These are phyloP conservation scores for Rubia tinctorum DNA, from an alignment of 305 asterid species.

Conservation along the genomic window DNA sequence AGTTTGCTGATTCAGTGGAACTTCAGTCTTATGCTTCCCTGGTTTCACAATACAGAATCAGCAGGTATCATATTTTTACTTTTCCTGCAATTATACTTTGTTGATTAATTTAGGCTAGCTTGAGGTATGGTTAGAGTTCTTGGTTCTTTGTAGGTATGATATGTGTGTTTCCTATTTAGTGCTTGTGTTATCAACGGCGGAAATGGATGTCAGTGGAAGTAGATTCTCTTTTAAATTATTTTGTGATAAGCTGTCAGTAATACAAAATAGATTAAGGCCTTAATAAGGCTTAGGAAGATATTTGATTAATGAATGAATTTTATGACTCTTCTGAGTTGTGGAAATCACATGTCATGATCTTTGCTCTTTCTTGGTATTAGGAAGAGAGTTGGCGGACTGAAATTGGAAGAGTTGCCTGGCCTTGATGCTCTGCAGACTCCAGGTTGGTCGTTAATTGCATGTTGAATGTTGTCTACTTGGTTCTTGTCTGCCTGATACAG, in stretches of 20 bases:
- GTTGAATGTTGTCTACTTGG: conserved; percentile 5
- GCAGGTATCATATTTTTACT: conserved; percentile 45
- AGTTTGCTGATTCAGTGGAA: conserved; percentile 59
- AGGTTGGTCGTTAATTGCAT: conserved; percentile 41
- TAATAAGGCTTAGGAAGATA: background rate
- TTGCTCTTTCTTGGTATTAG: conserved; percentile 30
- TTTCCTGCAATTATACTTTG: background rate
- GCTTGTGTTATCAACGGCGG: conserved; percentile 4
- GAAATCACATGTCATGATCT: background rate
- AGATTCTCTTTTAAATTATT: background rate
- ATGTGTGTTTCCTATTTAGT: background rate
- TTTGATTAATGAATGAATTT: background rate
- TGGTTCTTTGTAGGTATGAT: background rate
- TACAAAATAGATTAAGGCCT: background rate
- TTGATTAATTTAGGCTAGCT: background rate
- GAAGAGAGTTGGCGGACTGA: conserved; percentile 93
- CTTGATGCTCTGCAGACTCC: conserved; percentile 77
- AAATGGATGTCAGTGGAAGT: background rate
- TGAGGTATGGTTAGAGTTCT: background rate
- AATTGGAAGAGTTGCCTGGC: conserved; percentile 92
- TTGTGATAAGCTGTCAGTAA: background rate
- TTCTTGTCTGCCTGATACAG: conserved; percentile 13
- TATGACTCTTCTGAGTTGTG: background rate
- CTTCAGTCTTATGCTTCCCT: conserved; percentile 58
- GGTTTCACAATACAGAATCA: conserved; percentile 74